Percentiles rank a stretch among this genome's conserved stretches.
phyloP scores from a whole-genome alignment of 768 basidiomycete genomes.

The Suillus plorans region DNA sequence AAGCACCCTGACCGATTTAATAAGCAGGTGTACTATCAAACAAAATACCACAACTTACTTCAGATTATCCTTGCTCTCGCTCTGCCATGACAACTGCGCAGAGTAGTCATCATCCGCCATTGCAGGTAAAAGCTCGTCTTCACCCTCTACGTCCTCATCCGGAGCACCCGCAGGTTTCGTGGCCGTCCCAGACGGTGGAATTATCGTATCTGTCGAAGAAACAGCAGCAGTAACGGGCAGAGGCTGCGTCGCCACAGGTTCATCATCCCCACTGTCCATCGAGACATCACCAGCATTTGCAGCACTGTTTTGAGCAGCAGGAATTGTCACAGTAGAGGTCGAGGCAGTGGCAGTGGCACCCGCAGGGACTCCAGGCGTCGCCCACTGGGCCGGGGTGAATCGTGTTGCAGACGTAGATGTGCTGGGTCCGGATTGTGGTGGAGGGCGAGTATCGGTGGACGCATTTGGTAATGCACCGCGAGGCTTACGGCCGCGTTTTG shows the following conservation, averaged over 20 bases:
- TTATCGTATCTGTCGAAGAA: not conserved
- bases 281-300: conserved; percentile 6
- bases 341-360: conserved; percentile 10
- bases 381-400: conserved; percentile 43
- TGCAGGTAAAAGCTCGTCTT: conserved; percentile 76
- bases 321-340: conserved; percentile 1
- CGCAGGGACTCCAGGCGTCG: conserved; percentile 19
- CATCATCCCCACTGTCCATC: conserved; percentile 18
- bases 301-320: conserved; percentile 13
- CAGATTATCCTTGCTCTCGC: conserved; percentile 84
- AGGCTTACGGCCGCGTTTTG: conserved; percentile 50
- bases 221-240: not conserved
- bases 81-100: conserved; percentile 79
- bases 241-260: conserved; percentile 7
- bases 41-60: conserved; percentile 48
- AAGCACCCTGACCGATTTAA: conserved; percentile 55
- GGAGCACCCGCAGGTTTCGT: conserved; percentile 12
- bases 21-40: not conserved
- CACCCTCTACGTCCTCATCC: conserved; percentile 65
- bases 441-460: conserved; percentile 15
- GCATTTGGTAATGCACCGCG: conserved; percentile 36
- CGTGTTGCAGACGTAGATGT: conserved; percentile 19
- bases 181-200: conserved; percentile 14
- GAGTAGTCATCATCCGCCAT: conserved; percentile 92
- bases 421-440: conserved; percentile 12